Evolutionary conservation across 371 early-diverging fungal genomes (phyloP).

Genomic region (Capillidium heterosporum): DNA sequence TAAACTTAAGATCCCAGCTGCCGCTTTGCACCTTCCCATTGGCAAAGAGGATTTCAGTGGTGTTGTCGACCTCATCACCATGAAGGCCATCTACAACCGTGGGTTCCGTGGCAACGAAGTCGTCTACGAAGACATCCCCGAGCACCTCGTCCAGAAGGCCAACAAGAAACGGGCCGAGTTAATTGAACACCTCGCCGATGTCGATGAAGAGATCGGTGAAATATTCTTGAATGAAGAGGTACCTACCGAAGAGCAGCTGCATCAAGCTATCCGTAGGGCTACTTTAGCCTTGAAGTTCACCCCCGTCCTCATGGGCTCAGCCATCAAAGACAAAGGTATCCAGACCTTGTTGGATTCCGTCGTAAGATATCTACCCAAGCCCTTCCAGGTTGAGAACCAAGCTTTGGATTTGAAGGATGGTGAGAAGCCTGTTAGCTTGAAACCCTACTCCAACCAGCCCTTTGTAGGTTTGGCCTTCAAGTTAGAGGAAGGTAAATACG

Average conservation of each 20-base stretch:
- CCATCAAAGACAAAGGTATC: slow-evolving; percentile 70
- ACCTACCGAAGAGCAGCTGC: slow-evolving; percentile 48
- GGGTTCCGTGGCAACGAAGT: slow-evolving; percentile 71
- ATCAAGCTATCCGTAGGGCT: slow-evolving; percentile 55
- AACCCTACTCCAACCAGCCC: slow-evolving; percentile 37
- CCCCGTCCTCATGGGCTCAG: slow-evolving; percentile 78
- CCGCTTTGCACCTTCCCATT: slow-evolving; percentile 88
- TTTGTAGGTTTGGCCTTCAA: slow-evolving; percentile 87
- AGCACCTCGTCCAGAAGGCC: slow-evolving; percentile 47
- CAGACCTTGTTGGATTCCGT: slow-evolving; percentile 64
- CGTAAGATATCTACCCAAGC: slow-evolving; percentile 51
- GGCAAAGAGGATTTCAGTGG: slow-evolving; percentile 81
- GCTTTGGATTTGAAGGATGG: slow-evolving; percentile 51
- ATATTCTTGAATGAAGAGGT: slow-evolving; percentile 56
- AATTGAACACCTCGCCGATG: slow-evolving; percentile 65
- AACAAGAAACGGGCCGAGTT: slow-evolving; percentile 57
- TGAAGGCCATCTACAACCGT: slow-evolving; percentile 78
- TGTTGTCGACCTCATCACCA: slow-evolving; percentile 78
- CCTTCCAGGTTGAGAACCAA: slow-evolving; percentile 50
- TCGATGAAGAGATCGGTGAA: slow-evolving; percentile 75
- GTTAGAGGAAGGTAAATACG: slow-evolving; percentile 89
- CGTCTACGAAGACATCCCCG: slow-evolving; percentile 56
- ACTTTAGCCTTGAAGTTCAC: slow-evolving; percentile 60
- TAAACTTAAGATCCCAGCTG: slow-evolving; percentile 62
- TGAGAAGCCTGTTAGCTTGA: slow-evolving; percentile 39